phyloP scores from a whole-genome alignment of 768 basidiomycete species.

The Leccinum longicurvipes region DNA sequence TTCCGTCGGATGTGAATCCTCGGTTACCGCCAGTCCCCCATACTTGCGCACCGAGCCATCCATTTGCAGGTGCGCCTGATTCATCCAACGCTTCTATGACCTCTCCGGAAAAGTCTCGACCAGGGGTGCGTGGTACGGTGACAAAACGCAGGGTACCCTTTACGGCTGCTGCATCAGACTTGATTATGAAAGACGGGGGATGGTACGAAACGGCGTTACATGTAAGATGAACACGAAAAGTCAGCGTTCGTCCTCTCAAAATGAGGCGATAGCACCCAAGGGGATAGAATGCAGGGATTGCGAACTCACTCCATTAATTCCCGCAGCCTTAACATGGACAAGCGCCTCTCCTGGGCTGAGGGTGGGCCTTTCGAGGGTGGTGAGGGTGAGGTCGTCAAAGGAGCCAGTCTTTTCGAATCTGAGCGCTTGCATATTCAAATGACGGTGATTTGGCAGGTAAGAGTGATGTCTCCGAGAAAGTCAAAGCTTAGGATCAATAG shows the following conservation, averaged over 20 bases:
- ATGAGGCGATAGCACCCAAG: too few species aligned
- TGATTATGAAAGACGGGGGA: not conserved
- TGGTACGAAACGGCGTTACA: not conserved
- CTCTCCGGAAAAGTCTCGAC: conserved; percentile 35
- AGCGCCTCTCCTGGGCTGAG: conserved; percentile 33
- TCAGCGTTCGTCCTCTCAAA: not conserved
- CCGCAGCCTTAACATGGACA: conserved; percentile 32
- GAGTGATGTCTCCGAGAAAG: not conserved
- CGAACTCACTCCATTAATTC: conserved; percentile 31
- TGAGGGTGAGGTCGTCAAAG: conserved; percentile 24
- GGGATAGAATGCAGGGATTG: not conserved
- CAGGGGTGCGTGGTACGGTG: conserved; percentile 30
- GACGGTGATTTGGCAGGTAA: not conserved
- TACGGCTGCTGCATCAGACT: conserved; percentile 32
- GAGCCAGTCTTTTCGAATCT: conserved; percentile 32
- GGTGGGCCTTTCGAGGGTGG: conserved; percentile 24
- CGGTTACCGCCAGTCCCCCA: conserved; percentile 35
- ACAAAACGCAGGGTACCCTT: conserved; percentile 30
- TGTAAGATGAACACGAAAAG: not conserved
- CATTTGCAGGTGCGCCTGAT: conserved; percentile 9
- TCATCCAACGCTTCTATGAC: conserved; percentile 31
- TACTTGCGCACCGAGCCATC: conserved; percentile 31
- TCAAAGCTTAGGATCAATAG: not conserved
- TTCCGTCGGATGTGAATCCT: conserved; percentile 32
- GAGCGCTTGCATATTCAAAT: conserved; percentile 30